phyloP scores from a whole-genome alignment of 75 land plant genomes.

The Picea sitchensis region DNA sequence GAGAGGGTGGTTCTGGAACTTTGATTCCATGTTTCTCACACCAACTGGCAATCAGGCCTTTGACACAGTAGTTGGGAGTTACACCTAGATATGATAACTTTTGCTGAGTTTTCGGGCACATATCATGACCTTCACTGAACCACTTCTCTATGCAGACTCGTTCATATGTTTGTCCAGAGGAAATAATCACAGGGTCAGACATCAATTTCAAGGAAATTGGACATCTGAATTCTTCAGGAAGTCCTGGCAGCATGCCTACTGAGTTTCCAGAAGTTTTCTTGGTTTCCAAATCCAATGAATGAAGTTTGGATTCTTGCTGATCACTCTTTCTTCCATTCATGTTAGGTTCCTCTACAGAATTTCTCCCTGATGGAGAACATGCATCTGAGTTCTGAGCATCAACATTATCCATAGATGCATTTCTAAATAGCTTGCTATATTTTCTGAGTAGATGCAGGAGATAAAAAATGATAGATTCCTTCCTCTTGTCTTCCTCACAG shows the following conservation, averaged over 20 bases:
- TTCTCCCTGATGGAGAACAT: slow-evolving; percentile 51
- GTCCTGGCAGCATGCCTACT: slow-evolving; percentile 28
- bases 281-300: slow-evolving; percentile 34
- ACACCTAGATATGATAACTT: slow-evolving; percentile 60
- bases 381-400: slow-evolving; percentile 58
- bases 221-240: slow-evolving; percentile 91
- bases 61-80: slow-evolving; percentile 90
- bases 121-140: slow-evolving; percentile 85
- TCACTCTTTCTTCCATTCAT: slow-evolving; percentile 35
- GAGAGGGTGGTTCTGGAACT: slow-evolving; percentile 59
- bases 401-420: slow-evolving; percentile 51
- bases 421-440: slow-evolving; percentile 65
- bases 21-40: slow-evolving; percentile 73
- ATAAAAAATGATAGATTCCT: slow-evolving; percentile 76
- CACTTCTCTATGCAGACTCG: slow-evolving; percentile 91
- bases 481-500: slow-evolving; percentile 72
- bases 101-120: slow-evolving; percentile 94
- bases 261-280: slow-evolving; percentile 24
- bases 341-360: slow-evolving; percentile 36
- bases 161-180: slow-evolving; percentile 96
- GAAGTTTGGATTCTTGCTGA: slow-evolving; percentile 35
- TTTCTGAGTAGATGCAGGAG: slow-evolving; percentile 79
- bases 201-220: slow-evolving; percentile 94
- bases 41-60: slow-evolving; percentile 85
- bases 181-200: slow-evolving; percentile 94